These are phyloP conservation scores for Climacium dendroides DNA, from an alignment of 225 moss, liverwort and hornwort genomes.

Conservation along the genomic window DNA sequence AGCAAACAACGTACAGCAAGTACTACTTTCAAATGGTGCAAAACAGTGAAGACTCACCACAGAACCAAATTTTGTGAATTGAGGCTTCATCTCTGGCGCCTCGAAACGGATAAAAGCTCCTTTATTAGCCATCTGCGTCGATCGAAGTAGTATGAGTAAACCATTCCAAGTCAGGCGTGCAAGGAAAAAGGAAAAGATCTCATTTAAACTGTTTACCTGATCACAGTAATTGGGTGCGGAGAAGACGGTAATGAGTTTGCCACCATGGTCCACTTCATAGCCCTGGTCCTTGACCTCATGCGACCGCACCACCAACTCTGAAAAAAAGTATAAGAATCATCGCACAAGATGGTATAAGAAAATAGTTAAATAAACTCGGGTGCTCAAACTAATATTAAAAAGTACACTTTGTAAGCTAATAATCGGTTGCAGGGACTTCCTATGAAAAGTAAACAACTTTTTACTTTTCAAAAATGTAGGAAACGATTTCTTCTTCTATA, in stretches of 20 bases:
- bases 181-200: not conserved
- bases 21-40: not conserved
- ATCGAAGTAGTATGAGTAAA: not conserved
- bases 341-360: not conserved
- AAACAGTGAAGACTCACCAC: slow-evolving; percentile 47
- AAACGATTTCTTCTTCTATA: not conserved
- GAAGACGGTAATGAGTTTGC: slow-evolving; percentile 86
- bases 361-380: not conserved
- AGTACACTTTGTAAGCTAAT: not conserved
- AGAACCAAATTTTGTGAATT: slow-evolving; percentile 70
- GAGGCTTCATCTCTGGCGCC: slow-evolving; percentile 76
- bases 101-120: slow-evolving; percentile 91
- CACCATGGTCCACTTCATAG: slow-evolving; percentile 78
- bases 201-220: slow-evolving; percentile 38
- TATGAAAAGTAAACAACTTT: not conserved
- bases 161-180: not conserved
- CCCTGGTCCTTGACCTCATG: slow-evolving; percentile 99
- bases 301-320: slow-evolving; percentile 90
- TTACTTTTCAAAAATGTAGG: not conserved
- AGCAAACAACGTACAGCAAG: not conserved
- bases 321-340: not conserved
- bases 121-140: slow-evolving; percentile 85
- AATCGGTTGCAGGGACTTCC: not conserved
- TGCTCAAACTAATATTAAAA: not conserved
- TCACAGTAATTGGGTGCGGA: slow-evolving; percentile 99